These are phyloP conservation scores for Mycena belliarum DNA, from an alignment of 768 basidiomycete genomes.

Conservation along the genomic window DNA sequence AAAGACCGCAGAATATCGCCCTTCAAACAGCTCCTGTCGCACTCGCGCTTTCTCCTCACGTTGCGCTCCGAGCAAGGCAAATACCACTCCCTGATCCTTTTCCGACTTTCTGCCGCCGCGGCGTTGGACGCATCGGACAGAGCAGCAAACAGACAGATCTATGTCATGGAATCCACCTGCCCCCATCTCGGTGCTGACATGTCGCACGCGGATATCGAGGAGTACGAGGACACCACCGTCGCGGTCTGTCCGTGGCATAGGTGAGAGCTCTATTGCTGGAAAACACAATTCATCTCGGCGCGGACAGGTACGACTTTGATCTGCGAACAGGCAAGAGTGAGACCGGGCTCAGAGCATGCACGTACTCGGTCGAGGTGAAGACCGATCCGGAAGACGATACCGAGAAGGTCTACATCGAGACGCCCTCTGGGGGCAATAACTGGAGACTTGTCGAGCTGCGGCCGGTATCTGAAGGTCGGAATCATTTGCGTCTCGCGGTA, in stretches of 20 bases:
- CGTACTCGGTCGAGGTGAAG: constrained; percentile 59
- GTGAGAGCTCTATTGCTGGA: constrained; percentile 30
- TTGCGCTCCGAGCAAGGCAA: constrained; percentile 58
- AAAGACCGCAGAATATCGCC: constrained; percentile 43
- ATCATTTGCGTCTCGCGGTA: neutral
- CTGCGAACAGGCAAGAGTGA: constrained; percentile 70
- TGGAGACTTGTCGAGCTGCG: constrained; percentile 71
- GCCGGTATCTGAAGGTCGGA: constrained; percentile 70
- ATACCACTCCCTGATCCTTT: constrained; percentile 66
- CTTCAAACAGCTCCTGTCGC: constrained; percentile 45
- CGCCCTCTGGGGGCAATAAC: constrained; percentile 49
- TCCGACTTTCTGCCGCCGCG: constrained; percentile 54
- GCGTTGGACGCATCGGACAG: constrained; percentile 15
- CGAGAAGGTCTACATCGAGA: constrained; percentile 60
- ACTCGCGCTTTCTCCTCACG: constrained; percentile 61
- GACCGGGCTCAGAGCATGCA: constrained; percentile 69
- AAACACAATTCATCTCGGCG: neutral
- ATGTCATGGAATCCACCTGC: constrained; percentile 80
- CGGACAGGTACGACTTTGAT: constrained; percentile 68
- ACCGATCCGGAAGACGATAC: constrained; percentile 35
- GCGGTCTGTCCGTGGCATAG: constrained; percentile 80
- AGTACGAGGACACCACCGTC: constrained; percentile 56
- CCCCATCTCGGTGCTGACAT: constrained; percentile 82
- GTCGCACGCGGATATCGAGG: constrained; percentile 80
- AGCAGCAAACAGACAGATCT: constrained; percentile 45